A percentile compares a stretch with the other conserved stretches of the same genome.
These are phyloP conservation scores for Calycina marina DNA, from an alignment of 2,329 filamentous ascomycete genomes.

Conservation along the genomic window DNA sequence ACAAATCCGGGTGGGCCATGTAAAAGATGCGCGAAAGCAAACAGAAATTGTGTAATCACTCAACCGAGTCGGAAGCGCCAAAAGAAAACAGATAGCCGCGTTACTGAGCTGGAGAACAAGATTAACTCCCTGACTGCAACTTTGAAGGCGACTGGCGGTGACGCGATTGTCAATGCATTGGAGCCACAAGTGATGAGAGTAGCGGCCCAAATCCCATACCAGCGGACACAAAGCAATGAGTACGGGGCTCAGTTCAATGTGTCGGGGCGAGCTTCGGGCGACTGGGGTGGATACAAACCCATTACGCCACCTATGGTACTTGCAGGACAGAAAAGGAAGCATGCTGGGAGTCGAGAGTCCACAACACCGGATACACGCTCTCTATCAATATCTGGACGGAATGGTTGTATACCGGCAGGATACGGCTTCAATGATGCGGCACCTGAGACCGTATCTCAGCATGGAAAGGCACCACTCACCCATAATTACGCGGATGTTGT, in stretches of 20 bases:
- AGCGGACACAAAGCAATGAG: conserved; percentile 21
- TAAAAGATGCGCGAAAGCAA: conserved; percentile 26
- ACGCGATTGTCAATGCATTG: conserved; percentile 10
- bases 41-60: conserved; percentile 26
- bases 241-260: conserved; percentile 14
- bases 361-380: conserved; percentile 2
- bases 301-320: conserved; percentile 21
- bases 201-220: conserved; percentile 15
- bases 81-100: conserved; percentile 29
- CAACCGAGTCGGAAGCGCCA: conserved; percentile 28
- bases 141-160: conserved; percentile 23
- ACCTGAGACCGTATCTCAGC: not conserved
- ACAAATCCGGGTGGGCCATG: conserved; percentile 23
- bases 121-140: conserved; percentile 24
- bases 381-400: conserved; percentile 1
- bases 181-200: conserved; percentile 1
- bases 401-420: not conserved
- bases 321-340: conserved; percentile 23
- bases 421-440: conserved; percentile 2
- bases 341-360: conserved; percentile 14
- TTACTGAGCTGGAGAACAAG: conserved; percentile 30
- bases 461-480: too few species aligned
- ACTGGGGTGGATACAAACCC: conserved; percentile 17
- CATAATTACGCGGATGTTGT: conserved; percentile 29
- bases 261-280: conserved; percentile 10